These are phyloP conservation scores for Carex parvula DNA, from an alignment of 176 grass and related monocot species.

Conservation along the genomic window DNA sequence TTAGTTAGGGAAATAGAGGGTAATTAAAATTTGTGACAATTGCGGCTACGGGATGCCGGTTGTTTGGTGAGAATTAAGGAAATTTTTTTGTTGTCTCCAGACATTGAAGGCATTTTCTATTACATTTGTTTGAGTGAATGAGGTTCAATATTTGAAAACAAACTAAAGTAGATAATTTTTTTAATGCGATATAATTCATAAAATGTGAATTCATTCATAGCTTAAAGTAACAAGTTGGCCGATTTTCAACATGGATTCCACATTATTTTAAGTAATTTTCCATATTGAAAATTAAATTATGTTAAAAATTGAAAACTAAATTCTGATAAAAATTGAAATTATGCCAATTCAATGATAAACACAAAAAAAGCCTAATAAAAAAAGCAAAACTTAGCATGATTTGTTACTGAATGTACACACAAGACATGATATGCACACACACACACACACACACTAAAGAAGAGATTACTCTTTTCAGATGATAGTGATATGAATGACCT, in stretches of 20 bases:
- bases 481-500: background rate
- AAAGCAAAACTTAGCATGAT: background rate
- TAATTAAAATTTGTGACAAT: background rate
- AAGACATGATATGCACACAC: too few species aligned
- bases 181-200: background rate
- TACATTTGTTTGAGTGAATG: background rate
- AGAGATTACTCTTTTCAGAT: background rate
- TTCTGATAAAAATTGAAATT: too few species aligned
- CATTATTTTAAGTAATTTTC: background rate
- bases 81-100: constrained; percentile 14
- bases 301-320: background rate
- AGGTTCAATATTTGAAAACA: constrained; percentile 2
- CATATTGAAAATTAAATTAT: background rate
- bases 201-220: background rate
- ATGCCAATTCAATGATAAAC: background rate
- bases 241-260: background rate
- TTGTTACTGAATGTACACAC: too few species aligned
- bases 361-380: background rate
- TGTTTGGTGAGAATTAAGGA: constrained; percentile 10
- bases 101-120: background rate
- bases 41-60: background rate
- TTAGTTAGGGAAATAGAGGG: constrained; percentile 2
- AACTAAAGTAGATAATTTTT: constrained; percentile 1
- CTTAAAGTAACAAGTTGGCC: background rate
- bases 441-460: too few species aligned